Evolutionary conservation across 768 basidiomycete genomes (phyloP).

Genomic region (Calocybe cyanea): DNA sequence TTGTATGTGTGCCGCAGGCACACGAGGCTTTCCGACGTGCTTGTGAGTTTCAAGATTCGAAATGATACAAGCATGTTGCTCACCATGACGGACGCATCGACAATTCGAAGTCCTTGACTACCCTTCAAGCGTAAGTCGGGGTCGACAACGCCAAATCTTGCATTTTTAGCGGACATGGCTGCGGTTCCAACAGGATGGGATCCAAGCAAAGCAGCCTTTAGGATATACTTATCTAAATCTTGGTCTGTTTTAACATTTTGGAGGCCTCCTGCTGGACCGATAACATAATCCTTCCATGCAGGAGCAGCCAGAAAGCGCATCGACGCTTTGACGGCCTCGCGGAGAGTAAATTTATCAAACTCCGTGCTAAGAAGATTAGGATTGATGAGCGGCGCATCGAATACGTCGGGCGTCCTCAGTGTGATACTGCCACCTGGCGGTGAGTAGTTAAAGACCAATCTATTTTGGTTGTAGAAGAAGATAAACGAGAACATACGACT

Average conservation of each 20-base stretch:
- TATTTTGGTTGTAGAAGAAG: background rate
- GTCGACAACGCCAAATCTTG: slow-evolving; percentile 28
- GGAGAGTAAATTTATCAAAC: slow-evolving; percentile 21
- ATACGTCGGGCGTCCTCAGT: slow-evolving; percentile 35
- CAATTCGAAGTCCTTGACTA: slow-evolving; percentile 26
- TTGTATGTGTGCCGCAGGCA: slow-evolving; percentile 19
- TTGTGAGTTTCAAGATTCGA: too few relatives aligned
- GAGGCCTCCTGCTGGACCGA: slow-evolving; percentile 9
- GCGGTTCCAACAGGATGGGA: slow-evolving; percentile 28
- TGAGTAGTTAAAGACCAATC: background rate
- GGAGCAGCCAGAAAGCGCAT: slow-evolving; percentile 18
- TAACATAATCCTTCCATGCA: slow-evolving; percentile 17
- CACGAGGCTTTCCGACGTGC: too few relatives aligned
- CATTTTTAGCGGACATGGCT: slow-evolving; percentile 21
- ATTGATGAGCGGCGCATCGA: slow-evolving; percentile 38
- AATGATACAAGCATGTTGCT: background rate
- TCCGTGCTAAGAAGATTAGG: slow-evolving; percentile 24
- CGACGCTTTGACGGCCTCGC: slow-evolving; percentile 17
- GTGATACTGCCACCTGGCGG: slow-evolving; percentile 19
- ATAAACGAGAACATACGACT: background rate
- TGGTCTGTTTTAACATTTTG: slow-evolving; percentile 17
- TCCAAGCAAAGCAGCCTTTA: slow-evolving; percentile 5
- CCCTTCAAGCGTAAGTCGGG: slow-evolving; percentile 29
- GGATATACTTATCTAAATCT: slow-evolving; percentile 16
- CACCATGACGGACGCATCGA: slow-evolving; percentile 31